phyloP scores from a whole-genome alignment of 2,329 filamentous ascomycete genomes.

The Pseudogymnoascus sp. region DNA sequence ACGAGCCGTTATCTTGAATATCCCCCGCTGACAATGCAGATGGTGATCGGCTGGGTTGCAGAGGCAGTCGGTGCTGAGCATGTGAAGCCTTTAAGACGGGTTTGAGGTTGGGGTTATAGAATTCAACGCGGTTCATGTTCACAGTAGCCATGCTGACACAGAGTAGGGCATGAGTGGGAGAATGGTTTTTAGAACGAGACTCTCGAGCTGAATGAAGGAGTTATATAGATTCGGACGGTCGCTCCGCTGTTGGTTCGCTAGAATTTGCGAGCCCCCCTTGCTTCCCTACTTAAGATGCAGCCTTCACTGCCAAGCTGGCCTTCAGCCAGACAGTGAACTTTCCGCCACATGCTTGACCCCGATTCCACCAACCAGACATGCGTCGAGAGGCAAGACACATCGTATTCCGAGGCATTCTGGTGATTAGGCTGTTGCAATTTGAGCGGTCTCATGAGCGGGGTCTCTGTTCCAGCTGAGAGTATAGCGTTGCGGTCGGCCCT shows the following conservation, averaged over 20 bases:
- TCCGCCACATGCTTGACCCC: not conserved
- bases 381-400: not conserved
- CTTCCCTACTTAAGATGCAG: not conserved
- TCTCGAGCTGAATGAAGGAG: not conserved
- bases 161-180: not conserved
- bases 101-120: not conserved
- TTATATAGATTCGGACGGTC: not conserved
- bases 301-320: not conserved
- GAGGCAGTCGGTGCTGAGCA: not conserved
- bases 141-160: constrained; percentile 1
- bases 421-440: not conserved
- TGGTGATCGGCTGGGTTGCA: not conserved
- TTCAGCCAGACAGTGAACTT: not conserved
- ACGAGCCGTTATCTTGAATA: not conserved
- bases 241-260: not conserved
- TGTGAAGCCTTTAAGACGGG: not conserved
- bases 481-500: not conserved
- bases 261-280: not conserved
- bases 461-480: not conserved
- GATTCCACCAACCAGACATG: not conserved
- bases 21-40: not conserved
- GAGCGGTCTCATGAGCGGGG: not conserved
- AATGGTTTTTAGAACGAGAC: not conserved
- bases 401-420: not conserved
- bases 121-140: not conserved